These are phyloP conservation scores for Tetraselmis striata DNA, from an alignment of 139 green algal genomes.

Conservation along the genomic window DNA sequence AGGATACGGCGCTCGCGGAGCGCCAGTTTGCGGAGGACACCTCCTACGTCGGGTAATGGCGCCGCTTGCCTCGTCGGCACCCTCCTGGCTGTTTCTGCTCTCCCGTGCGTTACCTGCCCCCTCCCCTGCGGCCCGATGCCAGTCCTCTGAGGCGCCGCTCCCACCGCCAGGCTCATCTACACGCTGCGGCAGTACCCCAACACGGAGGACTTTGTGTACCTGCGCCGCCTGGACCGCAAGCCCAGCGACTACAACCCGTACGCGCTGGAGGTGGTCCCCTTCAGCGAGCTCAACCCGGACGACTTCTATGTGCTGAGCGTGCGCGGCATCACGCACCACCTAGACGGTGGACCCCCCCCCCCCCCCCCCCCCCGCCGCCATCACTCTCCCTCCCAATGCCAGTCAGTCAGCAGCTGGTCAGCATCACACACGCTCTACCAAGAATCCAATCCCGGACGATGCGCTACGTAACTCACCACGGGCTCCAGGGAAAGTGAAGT, in stretches of 20 bases:
- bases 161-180: slow-evolving; percentile 51
- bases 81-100: no score
- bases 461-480: no score
- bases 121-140: no score
- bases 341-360: slow-evolving; percentile 20
- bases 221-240: slow-evolving; percentile 42
- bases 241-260: slow-evolving; percentile 70
- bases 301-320: slow-evolving; percentile 78
- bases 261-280: slow-evolving; percentile 49
- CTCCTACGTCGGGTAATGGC: neutral
- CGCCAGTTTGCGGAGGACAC: neutral
- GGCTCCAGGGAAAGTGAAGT: no score
- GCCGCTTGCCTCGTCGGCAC: no score
- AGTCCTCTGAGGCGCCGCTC: no score
- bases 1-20: neutral
- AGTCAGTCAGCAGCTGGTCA: no score
- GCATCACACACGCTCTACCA: no score
- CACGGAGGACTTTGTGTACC: slow-evolving; percentile 71
- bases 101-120: no score
- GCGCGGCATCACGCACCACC: slow-evolving; percentile 65
- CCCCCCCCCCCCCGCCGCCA: no score
- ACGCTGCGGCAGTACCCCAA: slow-evolving; percentile 50
- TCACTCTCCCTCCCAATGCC: no score
- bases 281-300: slow-evolving; percentile 30
- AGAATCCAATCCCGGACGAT: no score